Evolutionary conservation across 345 rosid genomes (phyloP), one percentile per base, ranked within the genome.

Genomic region (Cochlearia excelsa): DNA sequence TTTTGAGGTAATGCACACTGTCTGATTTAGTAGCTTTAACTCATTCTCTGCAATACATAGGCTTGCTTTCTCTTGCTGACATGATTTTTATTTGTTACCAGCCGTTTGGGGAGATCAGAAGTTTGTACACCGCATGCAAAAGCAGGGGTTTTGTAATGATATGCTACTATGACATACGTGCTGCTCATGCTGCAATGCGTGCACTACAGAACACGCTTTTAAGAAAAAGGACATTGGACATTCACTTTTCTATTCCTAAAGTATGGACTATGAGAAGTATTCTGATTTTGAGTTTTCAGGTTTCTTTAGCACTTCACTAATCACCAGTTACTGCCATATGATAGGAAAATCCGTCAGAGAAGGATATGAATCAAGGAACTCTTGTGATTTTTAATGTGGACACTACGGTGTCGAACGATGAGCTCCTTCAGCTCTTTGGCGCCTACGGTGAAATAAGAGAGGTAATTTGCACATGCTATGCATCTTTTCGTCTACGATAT

Each of bases 61-160:
- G 29, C 40, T 45, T 44, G 28, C 27, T 44, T 30, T 53, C 56
- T 74, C 11, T 54, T 31, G 58, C 61, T 43, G 30, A 61, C 29
- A 1, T 59, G 68, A 46, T 38, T 70, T 57, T 5, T 52, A 28
- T 49, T 58, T 74, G 73, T 51, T 30, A 33, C 56, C 76, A 88
- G 98, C 96, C 87, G 59, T 86, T 82, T 80, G 98, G 98, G 37
- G 96, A 84, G 78, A 86, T 91, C 67, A 81, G 96, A 78, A 88
- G 86, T 42, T 75, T 91, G 65, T 91, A 91, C 57, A 88, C 95
- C 57, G 90, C 98, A 51, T 91, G 96, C 80, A 91, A 91, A 75
- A 95, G 90, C 77, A 79, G 98, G 55, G 98, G 98, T 8, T 91
- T 91, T 70, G 95, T 91, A 63, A 91, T 91, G 96, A 86, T 91